phyloP scores from a whole-genome alignment of 768 basidiomycete species.

The Rhodotorula diobovata region DNA sequence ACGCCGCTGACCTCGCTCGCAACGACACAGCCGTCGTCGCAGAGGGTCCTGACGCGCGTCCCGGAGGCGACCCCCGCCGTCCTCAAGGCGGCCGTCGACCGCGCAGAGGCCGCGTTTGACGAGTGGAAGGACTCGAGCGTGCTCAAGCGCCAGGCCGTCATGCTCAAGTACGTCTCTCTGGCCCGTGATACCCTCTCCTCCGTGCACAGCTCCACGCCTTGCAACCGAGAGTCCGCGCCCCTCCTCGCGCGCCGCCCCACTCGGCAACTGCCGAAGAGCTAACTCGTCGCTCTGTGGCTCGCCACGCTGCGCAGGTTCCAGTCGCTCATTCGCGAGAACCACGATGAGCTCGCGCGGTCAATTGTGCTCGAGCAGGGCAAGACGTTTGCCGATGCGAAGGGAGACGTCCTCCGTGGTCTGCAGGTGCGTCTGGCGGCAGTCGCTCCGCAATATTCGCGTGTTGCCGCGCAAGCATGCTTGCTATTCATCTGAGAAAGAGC shows the following conservation, averaged over 20 bases:
- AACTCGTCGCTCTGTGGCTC: too few relatives aligned
- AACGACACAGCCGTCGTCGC: slow-evolving; percentile 67
- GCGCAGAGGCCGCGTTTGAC: slow-evolving; percentile 79
- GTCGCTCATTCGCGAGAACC: slow-evolving; percentile 73
- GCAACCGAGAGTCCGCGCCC: neutral
- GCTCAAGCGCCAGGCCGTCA: slow-evolving; percentile 78
- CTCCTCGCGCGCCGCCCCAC: neutral
- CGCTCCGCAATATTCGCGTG: slow-evolving; percentile 50
- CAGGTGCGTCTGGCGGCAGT: slow-evolving; percentile 9
- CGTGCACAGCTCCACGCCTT: neutral
- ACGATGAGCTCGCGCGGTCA: slow-evolving; percentile 66
- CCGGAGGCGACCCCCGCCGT: slow-evolving; percentile 80
- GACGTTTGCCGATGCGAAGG: slow-evolving; percentile 88
- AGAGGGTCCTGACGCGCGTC: slow-evolving; percentile 79
- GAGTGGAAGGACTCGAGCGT: slow-evolving; percentile 83
- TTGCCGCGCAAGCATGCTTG: slow-evolving; percentile 85
- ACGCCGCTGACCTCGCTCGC: neutral
- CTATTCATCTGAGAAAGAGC: too few relatives aligned
- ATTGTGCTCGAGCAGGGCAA: slow-evolving; percentile 70
- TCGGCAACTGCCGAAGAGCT: neutral
- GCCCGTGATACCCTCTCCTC: neutral
- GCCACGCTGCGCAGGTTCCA: slow-evolving; percentile 61
- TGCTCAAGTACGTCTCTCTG: slow-evolving; percentile 65
- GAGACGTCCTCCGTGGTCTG: slow-evolving; percentile 85
- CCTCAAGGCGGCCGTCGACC: slow-evolving; percentile 74